These are phyloP conservation scores for Vitis labrusca DNA, from an alignment of 164 flowering plant species.

Conservation along the genomic window DNA sequence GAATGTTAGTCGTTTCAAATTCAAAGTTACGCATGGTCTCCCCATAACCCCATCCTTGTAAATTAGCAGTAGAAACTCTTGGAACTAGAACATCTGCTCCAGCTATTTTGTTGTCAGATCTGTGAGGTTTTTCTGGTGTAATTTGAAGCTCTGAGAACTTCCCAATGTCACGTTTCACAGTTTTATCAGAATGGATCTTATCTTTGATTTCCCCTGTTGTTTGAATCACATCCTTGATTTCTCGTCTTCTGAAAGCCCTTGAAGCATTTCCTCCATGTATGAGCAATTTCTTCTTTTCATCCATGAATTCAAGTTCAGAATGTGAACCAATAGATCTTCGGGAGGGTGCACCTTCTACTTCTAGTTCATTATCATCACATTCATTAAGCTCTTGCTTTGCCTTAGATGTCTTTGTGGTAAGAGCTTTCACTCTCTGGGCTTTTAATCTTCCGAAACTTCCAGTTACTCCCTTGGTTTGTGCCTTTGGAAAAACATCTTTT, in stretches of 20 bases:
- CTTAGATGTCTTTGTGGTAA: slow-evolving; percentile 36
- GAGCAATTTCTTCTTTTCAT: slow-evolving; percentile 10
- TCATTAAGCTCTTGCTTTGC: slow-evolving; percentile 27
- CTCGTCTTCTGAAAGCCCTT: slow-evolving; percentile 10
- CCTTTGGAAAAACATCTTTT: not conserved
- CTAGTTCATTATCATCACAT: slow-evolving; percentile 15
- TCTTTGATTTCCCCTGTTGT: not conserved
- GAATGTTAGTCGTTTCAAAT: slow-evolving; percentile 19
- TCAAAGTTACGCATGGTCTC: slow-evolving; percentile 17
- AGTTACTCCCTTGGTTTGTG: slow-evolving; percentile 10
- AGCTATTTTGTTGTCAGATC: slow-evolving; percentile 7
- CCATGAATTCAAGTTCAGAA: slow-evolving; percentile 18
- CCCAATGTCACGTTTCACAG: not conserved
- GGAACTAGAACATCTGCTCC: slow-evolving; percentile 20
- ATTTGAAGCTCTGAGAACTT: slow-evolving; percentile 5
- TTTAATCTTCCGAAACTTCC: slow-evolving; percentile 68
- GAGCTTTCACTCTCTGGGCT: slow-evolving; percentile 52
- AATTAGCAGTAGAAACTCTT: slow-evolving; percentile 29
- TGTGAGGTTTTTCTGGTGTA: slow-evolving; percentile 12
- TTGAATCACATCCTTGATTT: slow-evolving; percentile 7
- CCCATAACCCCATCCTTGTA: slow-evolving; percentile 59
- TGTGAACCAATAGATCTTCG: slow-evolving; percentile 12
- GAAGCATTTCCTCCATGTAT: slow-evolving; percentile 18
- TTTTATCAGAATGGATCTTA: slow-evolving; percentile 5
- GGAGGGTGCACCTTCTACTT: slow-evolving; percentile 12